These are phyloP conservation scores for Jaenimonas drosophilae DNA, from an alignment of 208 protist genomes.

Conservation along the genomic window DNA sequence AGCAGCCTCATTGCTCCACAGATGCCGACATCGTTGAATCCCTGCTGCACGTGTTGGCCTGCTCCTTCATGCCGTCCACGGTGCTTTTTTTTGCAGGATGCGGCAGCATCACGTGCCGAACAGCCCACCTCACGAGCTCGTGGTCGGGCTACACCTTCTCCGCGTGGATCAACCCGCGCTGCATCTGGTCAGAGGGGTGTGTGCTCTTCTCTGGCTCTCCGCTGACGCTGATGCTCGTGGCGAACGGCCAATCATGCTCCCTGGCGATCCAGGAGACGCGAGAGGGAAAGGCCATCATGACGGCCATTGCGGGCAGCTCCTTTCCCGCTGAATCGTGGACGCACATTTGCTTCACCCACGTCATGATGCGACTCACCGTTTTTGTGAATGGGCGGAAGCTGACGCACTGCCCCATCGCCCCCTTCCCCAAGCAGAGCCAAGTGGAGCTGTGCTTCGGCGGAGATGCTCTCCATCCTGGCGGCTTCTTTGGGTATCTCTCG, in stretches of 20 bases:
- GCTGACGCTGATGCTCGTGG: slow-evolving; percentile 39
- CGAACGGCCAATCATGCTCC: slow-evolving; percentile 41
- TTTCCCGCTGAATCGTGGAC: slow-evolving; percentile 58
- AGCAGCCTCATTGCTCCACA: slow-evolving; percentile 26
- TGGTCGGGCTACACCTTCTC: slow-evolving; percentile 71
- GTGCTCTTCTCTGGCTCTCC: slow-evolving; percentile 44
- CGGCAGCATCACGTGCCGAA: slow-evolving; percentile 40
- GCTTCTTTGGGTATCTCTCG: slow-evolving; percentile 61
- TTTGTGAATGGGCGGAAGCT: slow-evolving; percentile 62
- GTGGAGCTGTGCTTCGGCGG: slow-evolving; percentile 61
- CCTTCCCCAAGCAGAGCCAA: slow-evolving; percentile 49
- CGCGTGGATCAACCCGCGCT: slow-evolving; percentile 70
- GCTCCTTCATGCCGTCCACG: slow-evolving; percentile 20
- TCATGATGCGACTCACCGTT: slow-evolving; percentile 28
- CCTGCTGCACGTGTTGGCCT: slow-evolving; percentile 50
- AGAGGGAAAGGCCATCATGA: no score
- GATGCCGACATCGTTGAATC: slow-evolving; percentile 69
- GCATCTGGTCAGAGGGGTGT: slow-evolving; percentile 63
- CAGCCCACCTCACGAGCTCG: slow-evolving; percentile 19
- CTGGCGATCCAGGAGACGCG: slow-evolving; percentile 45
- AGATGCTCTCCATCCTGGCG: slow-evolving; percentile 1
- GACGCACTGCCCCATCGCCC: slow-evolving; percentile 14
- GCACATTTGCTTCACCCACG: slow-evolving; percentile 67
- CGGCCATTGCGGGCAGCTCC: slow-evolving; percentile 35
- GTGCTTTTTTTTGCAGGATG: slow-evolving; percentile 61